Conservation (phyloP, 2,329 filamentous ascomycete genomes). For the Fusarium coicis region DNA sequence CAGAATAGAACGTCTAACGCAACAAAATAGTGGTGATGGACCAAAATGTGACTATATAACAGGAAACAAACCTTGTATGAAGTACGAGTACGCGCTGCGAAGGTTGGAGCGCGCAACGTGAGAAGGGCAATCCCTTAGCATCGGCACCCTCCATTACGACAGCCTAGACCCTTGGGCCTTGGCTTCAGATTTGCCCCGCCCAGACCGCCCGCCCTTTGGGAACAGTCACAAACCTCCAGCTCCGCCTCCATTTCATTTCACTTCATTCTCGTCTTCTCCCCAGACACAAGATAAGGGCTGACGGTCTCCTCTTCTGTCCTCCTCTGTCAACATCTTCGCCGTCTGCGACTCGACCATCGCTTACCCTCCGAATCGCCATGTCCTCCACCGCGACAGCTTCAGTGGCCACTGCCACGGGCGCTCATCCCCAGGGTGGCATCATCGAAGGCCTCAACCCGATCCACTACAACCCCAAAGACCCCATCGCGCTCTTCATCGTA, state of each 20-base stretch:
- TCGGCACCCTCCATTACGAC: neutral
- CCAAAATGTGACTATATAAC: neutral
- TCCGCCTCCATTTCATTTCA: neutral
- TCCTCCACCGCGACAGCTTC: constrained; percentile 11
- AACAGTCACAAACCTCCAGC: neutral
- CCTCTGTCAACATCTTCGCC: neutral
- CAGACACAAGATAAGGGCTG: neutral
- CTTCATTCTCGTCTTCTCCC: neutral
- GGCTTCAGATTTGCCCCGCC: neutral
- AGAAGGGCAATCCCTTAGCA: neutral
- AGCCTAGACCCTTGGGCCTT: neutral
- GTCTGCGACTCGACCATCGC: neutral
- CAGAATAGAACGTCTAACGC: neutral
- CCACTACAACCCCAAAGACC: constrained; percentile 75
- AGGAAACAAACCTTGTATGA: neutral
- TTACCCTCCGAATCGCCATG: neutral
- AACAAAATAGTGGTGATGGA: accelerated
- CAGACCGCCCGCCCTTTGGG: neutral
- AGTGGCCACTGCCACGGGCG: constrained; percentile 47
- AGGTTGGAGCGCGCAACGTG: neutral
- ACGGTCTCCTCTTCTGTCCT: neutral
- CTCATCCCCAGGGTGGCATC: constrained; percentile 66
- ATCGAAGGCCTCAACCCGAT: constrained; percentile 77
- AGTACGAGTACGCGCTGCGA: accelerated
- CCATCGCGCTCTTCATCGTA: constrained; percentile 62